Base-by-base conservation (phyloP, 1,284 basidiomycete genomes). In the Bondarzewia mesenterica region DNA sequence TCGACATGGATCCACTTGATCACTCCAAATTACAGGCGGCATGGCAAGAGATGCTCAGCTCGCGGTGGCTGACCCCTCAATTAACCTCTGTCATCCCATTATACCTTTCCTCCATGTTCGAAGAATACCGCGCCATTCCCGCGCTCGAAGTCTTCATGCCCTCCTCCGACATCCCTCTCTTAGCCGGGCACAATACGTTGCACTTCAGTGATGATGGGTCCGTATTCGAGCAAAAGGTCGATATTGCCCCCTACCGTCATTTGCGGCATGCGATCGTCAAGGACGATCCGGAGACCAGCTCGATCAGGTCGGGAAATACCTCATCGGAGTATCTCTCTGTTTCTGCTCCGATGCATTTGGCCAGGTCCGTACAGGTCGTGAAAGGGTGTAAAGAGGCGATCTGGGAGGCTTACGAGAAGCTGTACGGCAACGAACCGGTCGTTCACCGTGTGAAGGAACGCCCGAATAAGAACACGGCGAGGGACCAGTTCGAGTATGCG, bases 41-140 rank as follows among this genome's bases (percentile, higher is more conserved):
- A 4, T 88, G 85, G 82, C 75, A 80, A 44, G 72, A 74, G 38
- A 84, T 88, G 82, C 72, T 88, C 26, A 64, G 71, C 38, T 65
- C 63, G 20, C 70, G 78, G 21, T 84, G 82, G 57, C 67, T 88
- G 36, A 66, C 78, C 1, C 62, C 74, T 7, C 75, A 74, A 35
- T 61, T 79, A 7, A 65, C 78, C 43, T 74, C 79, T 16, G 72
- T 85, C 46, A 69, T 88, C 46, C 82, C 82, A 0, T 81, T 86
- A 55, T 83, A 86, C 57, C 69, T 88, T 36, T 76, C 76, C 1
- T 71, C 74, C 27, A 70, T 72, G 43, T 88, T 87, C 54, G 57
- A 63, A 6, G 73, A 77, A 42, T 71, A 82, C 47, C 71, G 73
- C 52, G 66, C 71, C 2, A 70, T 77, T 50, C 70, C 75, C 8